Evolutionary conservation across 2,329 filamentous ascomycete genomes (phyloP), one percentile per base, ranked within the genome.

Genomic region (Chaetomium sp.): DNA sequence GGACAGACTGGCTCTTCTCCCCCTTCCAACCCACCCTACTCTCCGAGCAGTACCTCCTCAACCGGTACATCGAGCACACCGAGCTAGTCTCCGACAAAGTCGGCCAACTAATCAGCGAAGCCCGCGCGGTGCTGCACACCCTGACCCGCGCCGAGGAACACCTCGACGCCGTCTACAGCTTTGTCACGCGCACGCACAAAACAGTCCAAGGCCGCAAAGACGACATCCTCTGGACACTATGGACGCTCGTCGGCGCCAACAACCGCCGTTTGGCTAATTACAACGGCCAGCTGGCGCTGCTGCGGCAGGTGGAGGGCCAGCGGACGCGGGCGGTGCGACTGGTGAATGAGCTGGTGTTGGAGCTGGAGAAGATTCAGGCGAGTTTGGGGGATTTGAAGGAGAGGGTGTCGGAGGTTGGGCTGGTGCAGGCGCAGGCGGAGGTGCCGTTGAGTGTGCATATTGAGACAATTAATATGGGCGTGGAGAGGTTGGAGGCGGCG

Each of bases 1-100:
- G 73, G 67, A 64, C 71, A 0, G 64, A 67, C 32, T 79, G 76
- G 72, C 58, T 78, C 1, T 79, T 85, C 56, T 74, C 80, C 1
- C 84, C 85, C 2, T 90, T 91, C 65, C 76, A 83, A 53, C 79
- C 81, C 7, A 70, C 73, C n/a, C 72, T 76, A 4, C 79, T 83
- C 57, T 80, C 82, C 1, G 82, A 87, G 66, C 76, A 78, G 42
- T 72, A 80, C 14, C 75, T 94, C 1, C 75, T 88, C 40, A 82
- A 90, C 59, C 86, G 88, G 66, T 94, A 92, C 68, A 77, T 91
- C 27, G 78, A 84, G 54, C 88, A 92, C 70, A 87, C 87, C 1
- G 73, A 76, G 27, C 76, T 84, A 11, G 82, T 91, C 9, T 85
- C 86, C 57, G 84, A 86, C 44, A 84, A 87, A 65, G 88, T 92